Evolutionary conservation across 257 asterid species (phyloP), one percentile per base, ranked within the genome.

Genomic region (Nicotiana noctiflora): DNA sequence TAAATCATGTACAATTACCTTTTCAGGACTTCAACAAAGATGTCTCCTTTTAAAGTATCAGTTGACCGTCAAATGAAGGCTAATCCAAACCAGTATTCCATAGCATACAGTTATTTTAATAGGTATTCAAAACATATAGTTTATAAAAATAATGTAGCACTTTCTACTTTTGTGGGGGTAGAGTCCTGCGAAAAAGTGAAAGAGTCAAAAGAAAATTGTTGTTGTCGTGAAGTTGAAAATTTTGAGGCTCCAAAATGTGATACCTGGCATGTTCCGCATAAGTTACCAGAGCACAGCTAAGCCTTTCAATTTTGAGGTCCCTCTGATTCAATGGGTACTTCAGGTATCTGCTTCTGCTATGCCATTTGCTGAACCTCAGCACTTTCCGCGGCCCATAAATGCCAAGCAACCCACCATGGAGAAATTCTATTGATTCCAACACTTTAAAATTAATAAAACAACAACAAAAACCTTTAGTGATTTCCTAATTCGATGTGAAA

Each of bases 331-430:
- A 57, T 9, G 67, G 81, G 70, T 7, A 77, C 65, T 31, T 55
- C n/a, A 56, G 53, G 31, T 77, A 31, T 77, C 81, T 77, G 19
- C 57, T 77, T 77, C 81, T 77, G 70, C 81, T 34, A n/a, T 57
- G 68, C 81, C 68, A 77, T 77, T 77, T 57, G 81, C 67, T 57
- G 81, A 57, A 19, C 53, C 68, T 77, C 12, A 6, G 53, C 56
- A 77, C 56, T 77, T 40, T 57, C 34, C 31, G 6, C 29, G 2
- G 29, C 29, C 2, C 29, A 27, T 27, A 27, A 27, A 27, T 27
- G 29, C 29, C 29, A 27, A 27, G 29, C 29, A 27, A 27, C 2
- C 29, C 59, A n/a, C 72, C 40, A 34, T 77, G 34, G 55, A 57
- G 68, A 70, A 77, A 59, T 56, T 44, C 52, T 59, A n/a, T 53